Base-by-base conservation (phyloP, 2,329 filamentous ascomycete species). In the Fusarium penzigii region DNA sequence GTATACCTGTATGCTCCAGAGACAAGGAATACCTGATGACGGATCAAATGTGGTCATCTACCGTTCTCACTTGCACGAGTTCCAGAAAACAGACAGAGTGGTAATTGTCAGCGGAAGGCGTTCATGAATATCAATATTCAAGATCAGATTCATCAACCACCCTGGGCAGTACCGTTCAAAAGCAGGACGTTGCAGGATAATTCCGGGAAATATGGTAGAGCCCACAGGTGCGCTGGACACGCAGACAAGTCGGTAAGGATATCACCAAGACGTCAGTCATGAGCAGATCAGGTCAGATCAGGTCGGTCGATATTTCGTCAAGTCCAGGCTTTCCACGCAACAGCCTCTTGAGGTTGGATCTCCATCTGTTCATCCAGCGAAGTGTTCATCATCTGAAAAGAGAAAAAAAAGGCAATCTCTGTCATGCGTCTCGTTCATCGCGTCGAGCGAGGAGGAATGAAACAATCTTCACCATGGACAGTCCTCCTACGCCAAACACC, bases 181-280 rank as follows among this genome's bases (percentile, higher is more conserved):
- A 7, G 7, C 3, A 14, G 41, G 49, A 43, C 50, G 41, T 47
- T 61, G 46, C 63, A 46, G 59, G 49, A 46, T 42, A 51, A 51
- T 51, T 56, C 64, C 59, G 59, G 52, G 44, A 60, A 56, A 61
- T 62, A 65, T 56, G 58, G 52, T 53, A 63, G 58, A 36, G 53
- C 57, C 63, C 56, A 62, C 48, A 36, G 49, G 58, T 50, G 52
- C 63, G 52, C 49, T 61, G 49, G 60, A 36, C 59, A 65, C 57
- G 20, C 20, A 25, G 58, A 62, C 51, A 59, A 54, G 49, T 63
- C 55, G 62, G 46, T 56, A 58, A 57, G 55, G 48, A 56, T 51
- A 54, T 61, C 55, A 66, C 63, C 63, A 66, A 57, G 57, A 59
- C 54, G 48, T 65, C 59, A 65, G 62, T 66, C 57, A 61, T 62